phyloP scores from a whole-genome alignment of 2,329 filamentous ascomycete species.

The Calonectria fujianensis region DNA sequence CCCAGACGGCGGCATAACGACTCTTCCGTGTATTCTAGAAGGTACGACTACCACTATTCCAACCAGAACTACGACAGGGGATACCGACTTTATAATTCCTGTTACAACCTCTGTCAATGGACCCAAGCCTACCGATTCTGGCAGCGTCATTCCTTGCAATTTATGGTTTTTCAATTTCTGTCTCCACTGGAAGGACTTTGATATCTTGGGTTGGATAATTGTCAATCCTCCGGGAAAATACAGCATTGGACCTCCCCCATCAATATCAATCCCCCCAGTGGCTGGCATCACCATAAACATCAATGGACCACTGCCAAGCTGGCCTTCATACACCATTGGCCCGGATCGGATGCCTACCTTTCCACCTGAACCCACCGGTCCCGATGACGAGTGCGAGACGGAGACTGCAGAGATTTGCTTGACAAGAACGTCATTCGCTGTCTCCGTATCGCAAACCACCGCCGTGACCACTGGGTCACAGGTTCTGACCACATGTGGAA shows the following conservation, averaged over 20 bases:
- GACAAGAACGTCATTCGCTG: slow-evolving; percentile 5
- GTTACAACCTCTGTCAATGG: not conserved
- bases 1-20: not conserved
- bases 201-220: slow-evolving; percentile 8
- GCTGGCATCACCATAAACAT: slow-evolving; percentile 11
- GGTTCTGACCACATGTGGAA: slow-evolving; percentile 13
- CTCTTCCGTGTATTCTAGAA: not conserved
- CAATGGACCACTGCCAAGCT: not conserved
- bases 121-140: slow-evolving; percentile 2
- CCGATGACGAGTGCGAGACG: slow-evolving; percentile 8
- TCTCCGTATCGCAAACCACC: not conserved
- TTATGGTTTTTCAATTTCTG: slow-evolving; percentile 7
- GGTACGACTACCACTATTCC: too few relatives aligned
- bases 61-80: not conserved
- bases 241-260: slow-evolving; percentile 1
- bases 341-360: slow-evolving; percentile 20
- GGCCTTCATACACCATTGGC: slow-evolving; percentile 25
- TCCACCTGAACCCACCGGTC: slow-evolving; percentile 4
- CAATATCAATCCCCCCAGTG: not conserved
- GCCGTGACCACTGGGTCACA: not conserved
- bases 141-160: slow-evolving; percentile 5
- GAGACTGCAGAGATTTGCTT: slow-evolving; percentile 14
- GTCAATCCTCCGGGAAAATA: not conserved
- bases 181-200: not conserved
- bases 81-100: not conserved